Evolutionary conservation across 2,329 filamentous ascomycete species (phyloP).

Genomic region (Thelonectria discophora): DNA sequence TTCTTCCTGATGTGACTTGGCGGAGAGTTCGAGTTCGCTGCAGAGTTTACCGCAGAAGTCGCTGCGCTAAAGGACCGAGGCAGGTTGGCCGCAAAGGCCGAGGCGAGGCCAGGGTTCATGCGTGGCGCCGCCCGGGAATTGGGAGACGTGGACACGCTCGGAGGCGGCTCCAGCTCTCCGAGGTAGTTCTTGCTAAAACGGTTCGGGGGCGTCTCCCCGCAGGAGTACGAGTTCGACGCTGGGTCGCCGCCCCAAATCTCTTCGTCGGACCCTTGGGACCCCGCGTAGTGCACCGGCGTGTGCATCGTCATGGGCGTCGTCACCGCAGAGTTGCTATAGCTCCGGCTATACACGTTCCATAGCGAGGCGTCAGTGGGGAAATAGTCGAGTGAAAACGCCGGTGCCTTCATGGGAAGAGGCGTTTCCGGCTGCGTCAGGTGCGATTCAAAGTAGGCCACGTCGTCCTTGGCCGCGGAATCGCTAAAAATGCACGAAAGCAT

Average conservation of each 20-base stretch:
- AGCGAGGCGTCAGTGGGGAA: constrained; percentile 66
- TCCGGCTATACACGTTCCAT: constrained; percentile 62
- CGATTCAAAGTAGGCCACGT: constrained; percentile 65
- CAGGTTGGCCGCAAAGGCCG: constrained; percentile 65
- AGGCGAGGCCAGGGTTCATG: constrained; percentile 63
- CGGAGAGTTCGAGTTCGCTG: constrained; percentile 55
- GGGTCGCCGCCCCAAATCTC: constrained; percentile 62
- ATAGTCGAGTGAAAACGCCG: constrained; percentile 73
- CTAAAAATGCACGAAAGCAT: constrained; percentile 77
- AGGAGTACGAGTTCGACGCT: constrained; percentile 66
- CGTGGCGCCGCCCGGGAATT: constrained; percentile 63
- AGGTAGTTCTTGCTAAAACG: constrained; percentile 58
- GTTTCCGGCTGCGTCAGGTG: constrained; percentile 67
- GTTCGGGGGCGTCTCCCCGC: constrained; percentile 68
- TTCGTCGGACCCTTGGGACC: constrained; percentile 67
- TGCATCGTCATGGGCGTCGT: constrained; percentile 67
- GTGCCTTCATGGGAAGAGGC: constrained; percentile 71
- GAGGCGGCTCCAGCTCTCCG: constrained; percentile 57
- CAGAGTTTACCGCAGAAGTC: constrained; percentile 45
- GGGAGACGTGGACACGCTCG: constrained; percentile 68
- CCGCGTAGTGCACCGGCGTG: constrained; percentile 63
- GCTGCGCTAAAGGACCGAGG: constrained; percentile 55
- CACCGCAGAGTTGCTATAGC: constrained; percentile 62
- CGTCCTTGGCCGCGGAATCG: constrained; percentile 65
- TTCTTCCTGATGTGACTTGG: constrained; percentile 59